A percentile compares a stretch with the other conserved stretches of the same genome.
Evolutionary conservation across 306 rosid genomes (phyloP).

Genomic region (Senna siamea): DNA sequence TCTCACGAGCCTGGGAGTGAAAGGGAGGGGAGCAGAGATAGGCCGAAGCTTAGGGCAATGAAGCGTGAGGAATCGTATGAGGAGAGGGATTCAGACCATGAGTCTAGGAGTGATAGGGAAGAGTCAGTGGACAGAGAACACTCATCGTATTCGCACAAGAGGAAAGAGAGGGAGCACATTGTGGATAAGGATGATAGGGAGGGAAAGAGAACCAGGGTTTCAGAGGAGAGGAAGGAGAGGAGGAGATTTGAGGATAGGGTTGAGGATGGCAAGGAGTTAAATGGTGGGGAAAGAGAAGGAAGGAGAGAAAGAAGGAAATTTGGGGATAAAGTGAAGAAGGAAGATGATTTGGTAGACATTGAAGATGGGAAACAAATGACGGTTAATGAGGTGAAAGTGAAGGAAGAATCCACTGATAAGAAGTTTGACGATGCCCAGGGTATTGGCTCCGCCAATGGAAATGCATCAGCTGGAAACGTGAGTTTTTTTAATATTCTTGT

Average conservation of each 20-base stretch:
- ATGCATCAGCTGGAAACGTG: constrained; percentile 60
- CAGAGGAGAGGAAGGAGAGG: constrained; percentile 56
- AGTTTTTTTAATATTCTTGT: constrained; percentile 29
- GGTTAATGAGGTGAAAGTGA: constrained; percentile 35
- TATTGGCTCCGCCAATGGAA: constrained; percentile 45
- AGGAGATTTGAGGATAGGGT: constrained; percentile 41
- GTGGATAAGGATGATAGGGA: constrained; percentile 50
- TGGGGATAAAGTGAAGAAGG: constrained; percentile 65
- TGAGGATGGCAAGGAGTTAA: constrained; percentile 41
- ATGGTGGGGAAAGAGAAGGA: constrained; percentile 45
- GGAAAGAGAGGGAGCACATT: constrained; percentile 78
- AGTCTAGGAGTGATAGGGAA: constrained; percentile 40
- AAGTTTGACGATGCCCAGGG: constrained; percentile 44
- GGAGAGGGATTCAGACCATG: constrained; percentile 35
- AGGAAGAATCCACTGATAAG: constrained; percentile 44
- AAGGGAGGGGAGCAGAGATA: constrained; percentile 50
- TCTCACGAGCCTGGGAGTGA: constrained; percentile 34
- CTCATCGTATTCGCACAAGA: constrained; percentile 57
- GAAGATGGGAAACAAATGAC: constrained; percentile 34
- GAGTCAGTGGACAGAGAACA: constrained; percentile 52
- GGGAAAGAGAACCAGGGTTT: constrained; percentile 74
- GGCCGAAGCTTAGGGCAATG: constrained; percentile 46
- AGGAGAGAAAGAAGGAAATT: constrained; percentile 67
- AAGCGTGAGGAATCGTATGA: constrained; percentile 41
- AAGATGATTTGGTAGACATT: constrained; percentile 34